A percentile compares a stretch with the other conserved stretches of the same genome.
These are phyloP conservation scores for Termitomyces sp. DNA, from an alignment of 768 basidiomycete genomes.

Conservation along the genomic window DNA sequence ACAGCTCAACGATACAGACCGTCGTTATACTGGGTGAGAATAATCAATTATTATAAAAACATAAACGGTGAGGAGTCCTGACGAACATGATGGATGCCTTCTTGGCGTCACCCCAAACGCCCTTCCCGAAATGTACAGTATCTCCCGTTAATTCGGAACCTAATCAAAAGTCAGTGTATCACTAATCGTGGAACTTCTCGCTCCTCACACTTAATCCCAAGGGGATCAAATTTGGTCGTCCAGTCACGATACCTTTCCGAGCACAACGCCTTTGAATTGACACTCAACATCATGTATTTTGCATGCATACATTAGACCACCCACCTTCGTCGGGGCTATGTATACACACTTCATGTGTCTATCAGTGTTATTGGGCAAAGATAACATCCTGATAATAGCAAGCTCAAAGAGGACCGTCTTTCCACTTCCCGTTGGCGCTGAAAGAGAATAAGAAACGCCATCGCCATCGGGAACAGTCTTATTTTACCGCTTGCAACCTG, in stretches of 20 bases:
- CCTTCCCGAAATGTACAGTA: slow-evolving; percentile 62
- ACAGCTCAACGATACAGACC: slow-evolving; percentile 33
- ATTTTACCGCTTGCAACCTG: slow-evolving; percentile 70
- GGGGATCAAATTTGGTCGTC: slow-evolving; percentile 69
- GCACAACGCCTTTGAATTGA: slow-evolving; percentile 68
- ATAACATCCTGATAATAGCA: slow-evolving; percentile 74
- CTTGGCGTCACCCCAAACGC: slow-evolving; percentile 71
- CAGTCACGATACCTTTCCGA: slow-evolving; percentile 84
- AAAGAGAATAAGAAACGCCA: neutral
- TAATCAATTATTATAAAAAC: neutral
- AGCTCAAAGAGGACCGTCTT: slow-evolving; percentile 96
- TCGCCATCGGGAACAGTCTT: neutral
- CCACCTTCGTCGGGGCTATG: slow-evolving; percentile 88
- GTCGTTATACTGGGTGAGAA: slow-evolving; percentile 62
- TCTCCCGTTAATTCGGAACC: slow-evolving; percentile 94
- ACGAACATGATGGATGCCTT: slow-evolving; percentile 76
- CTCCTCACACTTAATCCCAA: slow-evolving; percentile 71
- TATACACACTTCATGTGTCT: slow-evolving; percentile 74
- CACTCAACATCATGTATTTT: neutral
- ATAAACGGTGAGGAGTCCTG: neutral
- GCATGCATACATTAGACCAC: neutral
- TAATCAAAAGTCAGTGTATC: slow-evolving; percentile 23
- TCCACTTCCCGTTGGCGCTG: slow-evolving; percentile 94
- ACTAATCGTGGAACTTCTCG: neutral
- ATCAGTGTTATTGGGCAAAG: slow-evolving; percentile 31